phyloP scores from a whole-genome alignment of 2,329 filamentous ascomycete species.

The Phaeosphaeria sp. region DNA sequence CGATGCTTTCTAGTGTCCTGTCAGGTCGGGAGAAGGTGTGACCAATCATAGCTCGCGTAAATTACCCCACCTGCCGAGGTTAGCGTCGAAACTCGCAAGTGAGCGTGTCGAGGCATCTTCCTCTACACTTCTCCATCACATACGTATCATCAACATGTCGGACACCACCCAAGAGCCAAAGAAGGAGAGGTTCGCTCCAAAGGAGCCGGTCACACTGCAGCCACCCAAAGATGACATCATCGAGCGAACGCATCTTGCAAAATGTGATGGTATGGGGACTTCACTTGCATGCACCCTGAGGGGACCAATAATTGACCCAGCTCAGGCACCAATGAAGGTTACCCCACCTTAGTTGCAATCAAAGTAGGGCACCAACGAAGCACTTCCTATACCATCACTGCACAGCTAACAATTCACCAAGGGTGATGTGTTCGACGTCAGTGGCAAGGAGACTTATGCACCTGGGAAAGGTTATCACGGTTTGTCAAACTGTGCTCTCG shows the following conservation, averaged over 20 bases:
- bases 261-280: slow-evolving; percentile 74
- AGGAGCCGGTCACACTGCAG: slow-evolving; percentile 74
- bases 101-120: background rate
- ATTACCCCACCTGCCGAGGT: slow-evolving; percentile 27
- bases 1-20: background rate
- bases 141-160: slow-evolving; percentile 34
- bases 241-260: slow-evolving; percentile 76
- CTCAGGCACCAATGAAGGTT: slow-evolving; percentile 69
- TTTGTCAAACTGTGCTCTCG: slow-evolving; percentile 54
- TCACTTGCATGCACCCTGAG: background rate
- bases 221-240: slow-evolving; percentile 90
- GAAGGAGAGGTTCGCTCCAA: slow-evolving; percentile 74
- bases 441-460: slow-evolving; percentile 84
- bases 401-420: slow-evolving; percentile 47
- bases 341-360: slow-evolving; percentile 67
- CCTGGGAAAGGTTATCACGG: slow-evolving; percentile 84
- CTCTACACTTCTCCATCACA: slow-evolving; percentile 6
- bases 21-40: background rate
- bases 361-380: slow-evolving; percentile 49
- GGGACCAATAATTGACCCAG: background rate
- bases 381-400: background rate
- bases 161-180: slow-evolving; percentile 41
- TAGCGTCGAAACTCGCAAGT: slow-evolving; percentile 6
- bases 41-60: slow-evolving; percentile 8
- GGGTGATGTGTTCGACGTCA: slow-evolving; percentile 95